phyloP scores from a whole-genome alignment of 2,329 filamentous ascomycete genomes.

The Colletotrichum orbiculare region DNA sequence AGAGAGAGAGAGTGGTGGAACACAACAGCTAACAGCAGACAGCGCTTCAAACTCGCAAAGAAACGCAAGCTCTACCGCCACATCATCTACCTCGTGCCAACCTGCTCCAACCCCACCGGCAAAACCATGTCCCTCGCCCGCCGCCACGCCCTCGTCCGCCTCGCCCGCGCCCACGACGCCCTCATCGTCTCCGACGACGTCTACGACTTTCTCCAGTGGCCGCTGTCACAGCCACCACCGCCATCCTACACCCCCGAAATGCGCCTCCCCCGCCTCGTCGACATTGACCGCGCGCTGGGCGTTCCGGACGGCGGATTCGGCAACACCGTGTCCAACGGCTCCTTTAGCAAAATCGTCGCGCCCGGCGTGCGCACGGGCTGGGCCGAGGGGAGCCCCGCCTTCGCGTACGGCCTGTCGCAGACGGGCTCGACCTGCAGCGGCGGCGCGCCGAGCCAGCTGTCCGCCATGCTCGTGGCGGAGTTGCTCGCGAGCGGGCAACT shows the following conservation, averaged over 20 bases:
- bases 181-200: conserved; percentile 92
- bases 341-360: conserved; percentile 87
- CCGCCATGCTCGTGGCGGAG: conserved; percentile 61
- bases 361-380: conserved; percentile 90
- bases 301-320: conserved; percentile 71
- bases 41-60: conserved; percentile 32
- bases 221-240: conserved; percentile 45
- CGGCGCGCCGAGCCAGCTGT: conserved; percentile 67
- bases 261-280: conserved; percentile 80
- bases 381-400: conserved; percentile 76
- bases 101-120: conserved; percentile 89
- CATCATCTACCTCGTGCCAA: conserved; percentile 88
- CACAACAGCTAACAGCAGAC: neutral
- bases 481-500: conserved; percentile 58
- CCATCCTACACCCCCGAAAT: conserved; percentile 43
- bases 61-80: conserved; percentile 83
- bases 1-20: neutral
- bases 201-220: conserved; percentile 93
- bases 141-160: conserved; percentile 74
- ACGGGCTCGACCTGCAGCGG: conserved; percentile 67
- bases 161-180: conserved; percentile 83
- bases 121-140: conserved; percentile 80
- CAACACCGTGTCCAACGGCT: conserved; percentile 85
- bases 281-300: conserved; percentile 78
- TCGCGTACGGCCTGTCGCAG: conserved; percentile 62